Base-by-base conservation (phyloP, 768 basidiomycete genomes). In the Strobilomyces echinocephalus region DNA sequence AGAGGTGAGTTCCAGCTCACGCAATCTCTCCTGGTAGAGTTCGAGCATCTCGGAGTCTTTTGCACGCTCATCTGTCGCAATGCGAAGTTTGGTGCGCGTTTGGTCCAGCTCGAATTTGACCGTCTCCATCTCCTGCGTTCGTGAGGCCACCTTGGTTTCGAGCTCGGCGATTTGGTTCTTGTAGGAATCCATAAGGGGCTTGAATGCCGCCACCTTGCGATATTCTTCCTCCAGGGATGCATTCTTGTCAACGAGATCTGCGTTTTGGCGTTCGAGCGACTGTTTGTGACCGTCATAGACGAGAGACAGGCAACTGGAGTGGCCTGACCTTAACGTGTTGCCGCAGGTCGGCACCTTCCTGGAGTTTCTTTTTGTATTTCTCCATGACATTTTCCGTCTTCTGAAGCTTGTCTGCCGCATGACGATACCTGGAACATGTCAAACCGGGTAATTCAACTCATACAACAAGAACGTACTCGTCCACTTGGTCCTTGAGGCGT, bases 301-400 rank as follows among this genome's bases (percentile, higher is more conserved):
- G 15, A 57, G 33, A 40, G n/a, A 21, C 4, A 15, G 40, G 35
- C 34, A 35, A 36, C 18, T 40, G 26, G 64, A 62, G 24, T 11
- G 67, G 60, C 61, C 70, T 35, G 52, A 87, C 91, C 73, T 89
- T 91, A 63, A 95, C 83, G 53, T 86, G 84, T 57, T 91, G 91
- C 26, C 93, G 83, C 18, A 95, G 75, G 58, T 95, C 91, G 14
- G 89, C 92, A 5, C 88, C 84, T 67, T 97, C 97, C 63, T 97
- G 95, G 1, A 98, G 79, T 72, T 98, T 99, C 79, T 91, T 95
- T 75, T 95, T 95, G 72, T 97, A 95, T 70, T 98, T 99, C 72
- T 97, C 94, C 81, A 97, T 91, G 28, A 97, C 94, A 64, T 95
- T 95, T 72, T 98, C 97, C 1, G 86, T 88, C 76, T 97, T 98